Conservation (phyloP, 768 basidiomycete species). For the Asterophora parasitica region DNA sequence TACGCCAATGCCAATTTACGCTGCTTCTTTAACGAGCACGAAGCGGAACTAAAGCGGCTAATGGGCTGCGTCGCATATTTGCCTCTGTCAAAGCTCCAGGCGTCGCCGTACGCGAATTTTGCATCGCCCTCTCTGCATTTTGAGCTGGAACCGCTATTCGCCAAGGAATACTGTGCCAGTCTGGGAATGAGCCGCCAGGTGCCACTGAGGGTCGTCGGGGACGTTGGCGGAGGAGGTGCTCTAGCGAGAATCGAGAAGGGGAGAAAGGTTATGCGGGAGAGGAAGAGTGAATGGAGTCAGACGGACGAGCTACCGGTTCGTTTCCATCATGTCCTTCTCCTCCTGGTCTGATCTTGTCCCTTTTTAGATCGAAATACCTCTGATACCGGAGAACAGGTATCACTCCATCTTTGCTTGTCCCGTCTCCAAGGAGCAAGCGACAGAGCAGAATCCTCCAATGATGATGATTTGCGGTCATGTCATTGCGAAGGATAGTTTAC, state of each 20-base stretch:
- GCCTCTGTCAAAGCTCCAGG: conserved; percentile 58
- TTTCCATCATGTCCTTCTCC: not conserved
- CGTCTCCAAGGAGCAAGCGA: conserved; percentile 96
- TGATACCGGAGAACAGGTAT: conserved; percentile 83
- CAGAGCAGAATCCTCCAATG: conserved; percentile 92
- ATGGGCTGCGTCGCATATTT: conserved; percentile 68
- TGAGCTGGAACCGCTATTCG: conserved; percentile 79
- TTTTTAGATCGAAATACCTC: conserved; percentile 84
- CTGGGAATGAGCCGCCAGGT: conserved; percentile 87
- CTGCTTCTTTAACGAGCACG: conserved; percentile 59
- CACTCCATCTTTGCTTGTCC: conserved; percentile 98
- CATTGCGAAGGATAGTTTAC: conserved; percentile 86
- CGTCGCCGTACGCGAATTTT: conserved; percentile 73
- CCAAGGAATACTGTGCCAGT: conserved; percentile 83
- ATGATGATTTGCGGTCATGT: conserved; percentile 97
- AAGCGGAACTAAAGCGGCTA: conserved; percentile 62
- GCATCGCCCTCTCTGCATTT: conserved; percentile 67
- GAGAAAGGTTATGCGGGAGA: conserved; percentile 86
- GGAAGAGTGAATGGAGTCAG: conserved; percentile 90
- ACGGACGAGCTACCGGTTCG: conserved; percentile 83
- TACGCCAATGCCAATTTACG: conserved; percentile 71
- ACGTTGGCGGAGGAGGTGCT: conserved; percentile 90
- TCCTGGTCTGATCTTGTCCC: conserved; percentile 2
- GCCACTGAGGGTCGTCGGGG: conserved; percentile 83
- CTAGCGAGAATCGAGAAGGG: conserved; percentile 92